Evolutionary conservation across 2,329 filamentous ascomycete genomes (phyloP).

Genomic region (Chaetomium sp.): DNA sequence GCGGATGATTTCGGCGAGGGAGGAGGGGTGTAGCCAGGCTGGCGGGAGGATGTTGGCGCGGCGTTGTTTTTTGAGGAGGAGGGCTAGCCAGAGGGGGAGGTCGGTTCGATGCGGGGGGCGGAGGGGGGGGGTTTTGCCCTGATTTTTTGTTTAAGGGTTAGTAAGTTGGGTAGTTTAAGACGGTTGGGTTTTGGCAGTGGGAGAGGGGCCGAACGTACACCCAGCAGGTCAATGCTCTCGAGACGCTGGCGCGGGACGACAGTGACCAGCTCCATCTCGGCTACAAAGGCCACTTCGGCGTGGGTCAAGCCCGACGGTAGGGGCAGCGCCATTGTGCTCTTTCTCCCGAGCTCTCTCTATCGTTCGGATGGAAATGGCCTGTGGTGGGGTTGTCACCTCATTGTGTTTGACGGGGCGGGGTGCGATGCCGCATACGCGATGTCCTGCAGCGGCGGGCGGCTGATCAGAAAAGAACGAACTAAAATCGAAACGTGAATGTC

Average conservation of each 20-base stretch:
- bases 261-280: constrained; percentile 95
- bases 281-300: constrained; percentile 85
- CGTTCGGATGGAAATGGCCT: too few relatives aligned
- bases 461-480: too few relatives aligned
- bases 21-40: constrained; percentile 74
- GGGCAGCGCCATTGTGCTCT: constrained; percentile 41
- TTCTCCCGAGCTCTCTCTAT: not conserved
- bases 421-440: not conserved
- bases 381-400: constrained; percentile 14
- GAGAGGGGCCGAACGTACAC: constrained; percentile 58
- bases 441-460: too few relatives aligned
- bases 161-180: not conserved
- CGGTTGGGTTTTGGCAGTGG: not conserved
- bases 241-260: constrained; percentile 86
- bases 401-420: constrained; percentile 9
- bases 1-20: constrained; percentile 70
- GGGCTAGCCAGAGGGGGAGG: constrained; percentile 87
- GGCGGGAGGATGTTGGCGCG: constrained; percentile 90
- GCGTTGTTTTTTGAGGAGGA: constrained; percentile 88
- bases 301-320: constrained; percentile 60
- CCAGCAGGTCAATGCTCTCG: constrained; percentile 76
- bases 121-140: constrained; percentile 74
- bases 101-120: constrained; percentile 73
- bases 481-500: too few relatives aligned
- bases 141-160: constrained; percentile 1